phyloP scores from a whole-genome alignment of 1,284 basidiomycete genomes.

The Rhodotorula mucilaginosa region DNA sequence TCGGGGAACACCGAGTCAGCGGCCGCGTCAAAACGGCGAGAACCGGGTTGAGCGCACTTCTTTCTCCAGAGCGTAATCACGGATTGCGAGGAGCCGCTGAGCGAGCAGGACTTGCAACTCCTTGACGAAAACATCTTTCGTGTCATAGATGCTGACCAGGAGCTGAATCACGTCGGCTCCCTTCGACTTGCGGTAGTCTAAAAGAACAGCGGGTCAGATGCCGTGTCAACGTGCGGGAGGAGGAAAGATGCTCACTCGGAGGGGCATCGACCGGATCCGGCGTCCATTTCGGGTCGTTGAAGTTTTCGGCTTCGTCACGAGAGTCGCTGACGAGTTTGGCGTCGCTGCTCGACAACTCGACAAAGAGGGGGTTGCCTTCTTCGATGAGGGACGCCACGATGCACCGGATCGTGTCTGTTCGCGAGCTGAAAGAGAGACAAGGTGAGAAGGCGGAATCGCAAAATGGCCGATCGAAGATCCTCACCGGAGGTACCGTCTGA shows the following conservation, averaged over 20 bases:
- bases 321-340: slow-evolving; percentile 32
- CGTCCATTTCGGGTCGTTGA: slow-evolving; percentile 82
- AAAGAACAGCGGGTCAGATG: not conserved
- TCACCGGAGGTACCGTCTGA: slow-evolving; percentile 77
- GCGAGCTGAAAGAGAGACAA: slow-evolving; percentile 56
- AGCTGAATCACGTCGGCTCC: slow-evolving; percentile 88
- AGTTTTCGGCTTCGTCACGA: slow-evolving; percentile 70
- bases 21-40: not conserved
- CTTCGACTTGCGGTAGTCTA: slow-evolving; percentile 83
- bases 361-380: slow-evolving; percentile 70
- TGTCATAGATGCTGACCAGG: slow-evolving; percentile 91
- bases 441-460: no score
- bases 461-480: slow-evolving; percentile 15
- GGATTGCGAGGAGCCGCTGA: slow-evolving; percentile 71
- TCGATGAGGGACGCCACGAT: slow-evolving; percentile 89
- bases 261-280: slow-evolving; percentile 93
- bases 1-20: not conserved
- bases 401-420: slow-evolving; percentile 84
- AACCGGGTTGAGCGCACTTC: slow-evolving; percentile 60
- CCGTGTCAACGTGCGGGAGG: not conserved
- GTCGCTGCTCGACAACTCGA: slow-evolving; percentile 47
- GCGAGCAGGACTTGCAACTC: slow-evolving; percentile 87
- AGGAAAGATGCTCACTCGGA: slow-evolving; percentile 59
- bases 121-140: slow-evolving; percentile 88
- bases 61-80: slow-evolving; percentile 73